These are phyloP conservation scores for Podospora comata DNA, from an alignment of 495 filamentous ascomycete species.

Conservation along the genomic window DNA sequence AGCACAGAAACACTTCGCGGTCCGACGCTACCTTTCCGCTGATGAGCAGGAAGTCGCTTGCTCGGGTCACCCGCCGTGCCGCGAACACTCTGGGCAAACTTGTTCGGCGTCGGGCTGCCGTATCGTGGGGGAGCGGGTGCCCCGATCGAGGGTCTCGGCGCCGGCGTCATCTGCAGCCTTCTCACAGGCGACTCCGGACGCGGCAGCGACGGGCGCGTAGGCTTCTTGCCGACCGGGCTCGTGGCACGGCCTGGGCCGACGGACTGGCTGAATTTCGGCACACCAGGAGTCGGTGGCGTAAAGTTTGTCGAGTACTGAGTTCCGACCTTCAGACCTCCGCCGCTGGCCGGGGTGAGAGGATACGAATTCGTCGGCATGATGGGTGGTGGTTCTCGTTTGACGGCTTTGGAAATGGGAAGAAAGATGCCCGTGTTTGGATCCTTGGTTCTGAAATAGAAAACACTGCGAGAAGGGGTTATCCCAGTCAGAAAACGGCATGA, in stretches of 20 bases:
- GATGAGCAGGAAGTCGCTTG: slow-evolving; percentile 45
- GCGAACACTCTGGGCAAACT: slow-evolving; percentile 62
- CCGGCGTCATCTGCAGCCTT: slow-evolving; percentile 57
- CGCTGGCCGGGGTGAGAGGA: slow-evolving; percentile 62
- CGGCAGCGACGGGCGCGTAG: slow-evolving; percentile 68
- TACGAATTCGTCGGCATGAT: slow-evolving; percentile 54
- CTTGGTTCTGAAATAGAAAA: slow-evolving; percentile 79
- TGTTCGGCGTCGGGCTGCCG: slow-evolving; percentile 64
- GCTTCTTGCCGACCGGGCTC: slow-evolving; percentile 66
- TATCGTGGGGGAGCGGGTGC: slow-evolving; percentile 51
- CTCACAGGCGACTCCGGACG: slow-evolving; percentile 81
- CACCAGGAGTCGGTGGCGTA: slow-evolving; percentile 62
- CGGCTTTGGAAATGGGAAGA: slow-evolving; percentile 80
- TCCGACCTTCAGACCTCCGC: slow-evolving; percentile 49
- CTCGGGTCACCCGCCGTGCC: slow-evolving; percentile 56
- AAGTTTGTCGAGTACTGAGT: slow-evolving; percentile 51
- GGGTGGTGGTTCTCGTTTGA: slow-evolving; percentile 62
- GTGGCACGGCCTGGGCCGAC: slow-evolving; percentile 72
- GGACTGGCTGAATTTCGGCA: slow-evolving; percentile 77
- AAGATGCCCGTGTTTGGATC: slow-evolving; percentile 86
- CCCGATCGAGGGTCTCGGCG: slow-evolving; percentile 52
- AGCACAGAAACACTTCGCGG: slow-evolving; percentile 54
- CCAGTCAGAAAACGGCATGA: slow-evolving; percentile 12
- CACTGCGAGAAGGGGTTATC: slow-evolving; percentile 40
- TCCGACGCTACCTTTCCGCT: slow-evolving; percentile 49